Evolutionary conservation across 2,329 filamentous ascomycete genomes (phyloP), one percentile per base, ranked within the genome.

Genomic region (Exophiala viscosa): DNA sequence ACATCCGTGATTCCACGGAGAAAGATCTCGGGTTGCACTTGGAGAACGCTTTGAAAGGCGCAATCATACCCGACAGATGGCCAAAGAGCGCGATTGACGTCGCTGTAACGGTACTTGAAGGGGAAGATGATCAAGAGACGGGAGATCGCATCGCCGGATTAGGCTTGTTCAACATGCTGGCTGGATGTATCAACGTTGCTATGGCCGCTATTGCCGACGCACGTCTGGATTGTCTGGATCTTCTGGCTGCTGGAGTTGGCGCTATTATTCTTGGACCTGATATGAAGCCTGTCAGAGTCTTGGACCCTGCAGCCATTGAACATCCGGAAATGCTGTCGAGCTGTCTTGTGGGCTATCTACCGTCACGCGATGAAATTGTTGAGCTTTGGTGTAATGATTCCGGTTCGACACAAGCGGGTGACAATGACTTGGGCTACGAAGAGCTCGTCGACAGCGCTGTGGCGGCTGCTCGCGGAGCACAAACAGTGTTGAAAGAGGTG

Each of bases 71-170:
- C 11, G 91, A 96, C 67, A 80, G 92, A 52, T 99, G 92, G 89
- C 93, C 93, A n/a, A 99, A 99, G 76, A 96, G 90, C 68, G 91
- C 90, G 40, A 85, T 96, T n/a, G 93, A 99, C 67, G 85, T 99
- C 36, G 86, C 96, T 14, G 84, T 99, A 44, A 96, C 90, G 0
- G 84, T 99, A 44, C 77, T 99, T 14, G 93, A 99, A 72, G 92
- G 90, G 2, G 93, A 97, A 66, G 60, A 63, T 23, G 89, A 96
- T 67, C 82, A 79, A 3, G 79, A 83, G 66, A 72, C 42, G 7
- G 60, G 59, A 17, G 44, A 50, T 40, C 71, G 52, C 71, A 80
- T 83, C 53, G 83, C 84, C 57, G 82, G 87, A 11, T 95, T 90
- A 86, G 90, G 90, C 8, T 81, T 88, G 73, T 92, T 97, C 88